These are phyloP conservation scores for Pseudopithomyces maydicus DNA, from an alignment of 2,329 filamentous ascomycete genomes.

Conservation along the genomic window DNA sequence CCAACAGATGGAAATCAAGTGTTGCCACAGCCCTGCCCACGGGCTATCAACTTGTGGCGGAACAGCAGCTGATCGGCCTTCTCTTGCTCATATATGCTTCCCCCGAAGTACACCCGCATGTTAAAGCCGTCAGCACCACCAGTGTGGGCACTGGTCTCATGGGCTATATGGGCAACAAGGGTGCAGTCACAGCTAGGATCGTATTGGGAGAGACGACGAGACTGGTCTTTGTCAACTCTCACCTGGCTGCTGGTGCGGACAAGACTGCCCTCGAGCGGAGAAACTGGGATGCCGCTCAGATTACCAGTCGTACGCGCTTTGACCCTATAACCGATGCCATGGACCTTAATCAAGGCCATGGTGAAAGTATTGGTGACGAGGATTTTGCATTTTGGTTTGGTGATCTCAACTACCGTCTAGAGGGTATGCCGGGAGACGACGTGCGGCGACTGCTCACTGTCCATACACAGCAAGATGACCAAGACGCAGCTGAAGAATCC, in stretches of 20 bases:
- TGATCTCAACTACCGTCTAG: conserved; percentile 91
- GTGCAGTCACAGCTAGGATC: conserved; percentile 79
- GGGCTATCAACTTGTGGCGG: conserved; percentile 76
- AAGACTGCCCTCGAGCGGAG: conserved; percentile 77
- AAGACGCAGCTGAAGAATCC: conserved; percentile 10
- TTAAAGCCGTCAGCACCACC: conserved; percentile 81
- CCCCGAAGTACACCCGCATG: conserved; percentile 71
- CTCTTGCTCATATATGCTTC: conserved; percentile 86
- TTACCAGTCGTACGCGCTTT: conserved; percentile 77
- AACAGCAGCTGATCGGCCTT: conserved; percentile 86
- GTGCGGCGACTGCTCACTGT: conserved; percentile 83
- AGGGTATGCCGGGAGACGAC: conserved; percentile 86
- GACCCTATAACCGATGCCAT: conserved; percentile 71
- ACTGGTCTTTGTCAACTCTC: conserved; percentile 88
- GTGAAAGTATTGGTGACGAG: conserved; percentile 81
- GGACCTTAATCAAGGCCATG: conserved; percentile 60
- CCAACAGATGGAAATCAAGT: conserved; percentile 80
- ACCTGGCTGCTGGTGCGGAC: conserved; percentile 86
- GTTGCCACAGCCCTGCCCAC: conserved; percentile 74
- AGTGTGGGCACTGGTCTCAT: conserved; percentile 87
- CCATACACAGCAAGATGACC: conserved; percentile 56
- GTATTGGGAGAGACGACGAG: conserved; percentile 88
- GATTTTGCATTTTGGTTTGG: conserved; percentile 97
- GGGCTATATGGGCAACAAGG: conserved; percentile 96
- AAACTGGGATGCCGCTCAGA: conserved; percentile 87